Evolutionary conservation across 2,329 filamentous ascomycete species (phyloP).

Genomic region (Macrophomina phaseolina): DNA sequence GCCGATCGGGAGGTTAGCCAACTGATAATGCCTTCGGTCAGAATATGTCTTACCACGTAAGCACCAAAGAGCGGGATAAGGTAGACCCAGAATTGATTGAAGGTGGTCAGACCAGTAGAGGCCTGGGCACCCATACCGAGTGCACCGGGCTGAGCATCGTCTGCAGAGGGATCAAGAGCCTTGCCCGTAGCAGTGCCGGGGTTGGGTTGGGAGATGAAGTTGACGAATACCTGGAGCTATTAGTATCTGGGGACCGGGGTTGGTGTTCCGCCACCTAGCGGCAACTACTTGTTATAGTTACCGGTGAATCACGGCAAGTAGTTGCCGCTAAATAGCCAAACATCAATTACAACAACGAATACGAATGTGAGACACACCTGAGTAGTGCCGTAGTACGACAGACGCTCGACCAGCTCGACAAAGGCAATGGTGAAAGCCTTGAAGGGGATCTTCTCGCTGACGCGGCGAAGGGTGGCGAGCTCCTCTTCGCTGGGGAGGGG

Average conservation of each 20-base stretch:
- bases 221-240: constrained; percentile 40
- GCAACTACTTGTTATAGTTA: too few species aligned
- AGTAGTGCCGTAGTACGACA: constrained; percentile 47
- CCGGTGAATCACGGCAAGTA: too few species aligned
- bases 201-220: constrained; percentile 44
- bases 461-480: constrained; percentile 41
- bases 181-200: constrained; percentile 40
- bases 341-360: too few species aligned
- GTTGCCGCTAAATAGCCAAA: too few species aligned
- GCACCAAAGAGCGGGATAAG: constrained; percentile 65
- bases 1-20: constrained; percentile 38
- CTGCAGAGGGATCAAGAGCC: constrained; percentile 36
- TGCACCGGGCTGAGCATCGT: constrained; percentile 53
- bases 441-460: constrained; percentile 43
- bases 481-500: constrained; percentile 42
- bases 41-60: constrained; percentile 38
- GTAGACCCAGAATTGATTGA: constrained; percentile 64
- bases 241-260: background rate
- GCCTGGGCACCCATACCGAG: constrained; percentile 62
- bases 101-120: constrained; percentile 57
- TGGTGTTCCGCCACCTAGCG: too few species aligned
- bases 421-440: constrained; percentile 47
- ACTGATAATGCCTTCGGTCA: too few species aligned
- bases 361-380: background rate
- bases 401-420: constrained; percentile 46